phyloP scores from a whole-genome alignment of 495 filamentous ascomycete genomes.

The Hypoxylon cercidicola region DNA sequence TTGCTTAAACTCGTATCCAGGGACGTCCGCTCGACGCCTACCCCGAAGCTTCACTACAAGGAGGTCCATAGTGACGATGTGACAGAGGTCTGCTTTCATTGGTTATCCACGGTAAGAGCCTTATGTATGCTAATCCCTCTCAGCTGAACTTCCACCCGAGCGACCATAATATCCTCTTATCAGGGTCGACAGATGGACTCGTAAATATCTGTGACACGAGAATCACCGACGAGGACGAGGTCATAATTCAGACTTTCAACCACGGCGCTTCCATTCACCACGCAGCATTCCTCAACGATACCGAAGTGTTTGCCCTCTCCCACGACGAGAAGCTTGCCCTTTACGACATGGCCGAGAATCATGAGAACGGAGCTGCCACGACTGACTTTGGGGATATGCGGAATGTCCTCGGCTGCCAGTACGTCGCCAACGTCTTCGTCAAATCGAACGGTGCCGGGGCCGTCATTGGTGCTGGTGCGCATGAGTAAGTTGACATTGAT shows the following conservation, averaged over 20 bases:
- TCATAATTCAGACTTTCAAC: constrained; percentile 86
- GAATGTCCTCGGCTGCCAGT: constrained; percentile 76
- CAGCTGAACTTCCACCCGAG: constrained; percentile 78
- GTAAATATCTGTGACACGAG: constrained; percentile 84
- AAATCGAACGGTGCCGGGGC: constrained; percentile 64
- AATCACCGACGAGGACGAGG: constrained; percentile 84
- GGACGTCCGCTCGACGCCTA: constrained; percentile 70
- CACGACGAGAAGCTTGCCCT: constrained; percentile 85
- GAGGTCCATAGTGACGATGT: constrained; percentile 95
- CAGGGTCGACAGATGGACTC: constrained; percentile 91
- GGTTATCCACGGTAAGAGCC: too few relatives aligned
- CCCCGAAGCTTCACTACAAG: constrained; percentile 70
- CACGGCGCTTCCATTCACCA: constrained; percentile 84
- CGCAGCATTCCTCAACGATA: constrained; percentile 77
- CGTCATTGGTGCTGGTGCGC: constrained; percentile 69
- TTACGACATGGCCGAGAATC: constrained; percentile 71
- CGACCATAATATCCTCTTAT: constrained; percentile 72
- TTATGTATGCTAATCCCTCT: constrained; percentile 13
- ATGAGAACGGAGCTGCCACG: constrained; percentile 65
- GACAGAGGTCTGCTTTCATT: constrained; percentile 68
- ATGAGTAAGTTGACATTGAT: constrained; percentile 57
- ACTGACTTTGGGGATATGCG: constrained; percentile 81
- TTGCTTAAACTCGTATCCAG: constrained; percentile 51
- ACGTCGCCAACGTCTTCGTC: constrained; percentile 76
- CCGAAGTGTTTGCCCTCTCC: constrained; percentile 77